Conservation (phyloP, 2,329 filamentous ascomycete species). For the Byssochlamys sp. region DNA sequence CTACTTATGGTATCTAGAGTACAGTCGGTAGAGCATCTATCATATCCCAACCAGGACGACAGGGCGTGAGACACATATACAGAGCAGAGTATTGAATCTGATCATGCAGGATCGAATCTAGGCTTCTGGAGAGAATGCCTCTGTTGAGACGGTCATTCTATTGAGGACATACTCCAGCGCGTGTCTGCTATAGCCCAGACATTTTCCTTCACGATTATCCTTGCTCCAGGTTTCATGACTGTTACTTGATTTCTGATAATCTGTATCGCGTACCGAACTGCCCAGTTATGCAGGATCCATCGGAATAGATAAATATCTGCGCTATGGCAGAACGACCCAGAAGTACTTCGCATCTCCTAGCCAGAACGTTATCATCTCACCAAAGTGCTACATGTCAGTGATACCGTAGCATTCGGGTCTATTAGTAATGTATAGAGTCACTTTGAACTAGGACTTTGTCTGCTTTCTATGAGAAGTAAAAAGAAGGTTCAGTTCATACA, state of each 20-base stretch:
- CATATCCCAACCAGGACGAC: background rate
- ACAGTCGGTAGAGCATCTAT: background rate
- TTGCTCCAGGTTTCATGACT: background rate
- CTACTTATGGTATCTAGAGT: background rate
- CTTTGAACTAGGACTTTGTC: no score
- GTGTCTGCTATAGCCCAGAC: background rate
- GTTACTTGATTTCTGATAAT: background rate
- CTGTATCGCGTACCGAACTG: background rate
- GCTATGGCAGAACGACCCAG: no score
- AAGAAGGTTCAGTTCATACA: no score
- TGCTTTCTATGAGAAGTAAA: no score
- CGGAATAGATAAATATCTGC: background rate
- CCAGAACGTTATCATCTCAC: no score
- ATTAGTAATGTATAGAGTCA: no score
- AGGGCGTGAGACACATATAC: background rate
- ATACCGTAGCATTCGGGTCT: no score
- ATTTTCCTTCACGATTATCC: background rate
- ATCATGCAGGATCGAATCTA: background rate
- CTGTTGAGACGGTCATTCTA: background rate
- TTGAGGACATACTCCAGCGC: background rate
- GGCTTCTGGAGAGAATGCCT: background rate
- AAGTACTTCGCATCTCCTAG: no score
- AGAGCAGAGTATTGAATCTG: background rate
- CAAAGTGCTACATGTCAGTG: no score
- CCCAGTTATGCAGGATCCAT: background rate